phyloP scores from a whole-genome alignment of 208 protist species.

The Wallacemonas sp. region DNA sequence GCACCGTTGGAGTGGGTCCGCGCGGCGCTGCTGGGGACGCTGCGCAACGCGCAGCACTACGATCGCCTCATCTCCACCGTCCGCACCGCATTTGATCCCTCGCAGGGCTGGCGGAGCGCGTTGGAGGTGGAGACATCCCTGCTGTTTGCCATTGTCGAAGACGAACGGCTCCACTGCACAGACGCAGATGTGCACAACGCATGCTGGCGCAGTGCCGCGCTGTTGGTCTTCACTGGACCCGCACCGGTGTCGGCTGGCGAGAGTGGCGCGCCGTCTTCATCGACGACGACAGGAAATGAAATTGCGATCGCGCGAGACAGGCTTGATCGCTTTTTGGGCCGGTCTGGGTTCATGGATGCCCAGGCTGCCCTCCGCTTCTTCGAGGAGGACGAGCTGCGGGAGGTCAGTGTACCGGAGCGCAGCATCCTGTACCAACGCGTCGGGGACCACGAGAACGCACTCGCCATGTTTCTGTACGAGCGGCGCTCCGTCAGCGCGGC shows the following conservation, averaged over 20 bases:
- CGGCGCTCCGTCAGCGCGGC: constrained; percentile 37
- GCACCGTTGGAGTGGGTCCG: neutral
- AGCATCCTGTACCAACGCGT: constrained; percentile 63
- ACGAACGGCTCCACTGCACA: neutral
- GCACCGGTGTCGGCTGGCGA: neutral
- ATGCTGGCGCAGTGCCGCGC: constrained; percentile 35
- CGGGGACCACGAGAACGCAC: constrained; percentile 47
- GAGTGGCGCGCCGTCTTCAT: neutral
- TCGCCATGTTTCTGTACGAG: constrained; percentile 68
- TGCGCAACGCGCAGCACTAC: constrained; percentile 3
- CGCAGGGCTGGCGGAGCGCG: neutral
- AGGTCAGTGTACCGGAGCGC: constrained; percentile 36
- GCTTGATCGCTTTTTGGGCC: constrained; percentile 45
- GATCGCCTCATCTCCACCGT: neutral
- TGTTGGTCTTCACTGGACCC: constrained; percentile 22
- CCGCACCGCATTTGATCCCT: neutral
- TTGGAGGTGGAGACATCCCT: neutral
- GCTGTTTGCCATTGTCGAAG: constrained; percentile 5
- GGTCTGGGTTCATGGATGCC: constrained; percentile 38
- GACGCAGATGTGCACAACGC: constrained; percentile 29
- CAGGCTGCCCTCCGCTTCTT: constrained; percentile 32
- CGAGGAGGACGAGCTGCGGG: constrained; percentile 34
- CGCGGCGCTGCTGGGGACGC: neutral
- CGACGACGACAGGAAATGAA: neutral
- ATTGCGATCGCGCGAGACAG: constrained; percentile 10